These are phyloP conservation scores for Millerozyma acaciae DNA, from an alignment of 805 yeast species.

Conservation along the genomic window DNA sequence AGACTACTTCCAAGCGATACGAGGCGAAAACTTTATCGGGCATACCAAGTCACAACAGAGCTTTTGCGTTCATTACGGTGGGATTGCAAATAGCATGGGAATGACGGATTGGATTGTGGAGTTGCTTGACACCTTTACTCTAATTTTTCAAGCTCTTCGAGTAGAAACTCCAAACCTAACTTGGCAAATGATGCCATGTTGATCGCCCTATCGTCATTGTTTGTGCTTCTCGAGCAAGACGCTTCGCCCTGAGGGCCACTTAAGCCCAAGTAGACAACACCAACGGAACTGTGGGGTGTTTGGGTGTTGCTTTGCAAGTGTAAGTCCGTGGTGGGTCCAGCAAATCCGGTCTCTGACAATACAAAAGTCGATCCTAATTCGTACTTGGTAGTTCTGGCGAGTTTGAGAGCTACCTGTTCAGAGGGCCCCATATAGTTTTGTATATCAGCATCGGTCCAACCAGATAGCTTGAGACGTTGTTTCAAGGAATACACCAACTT, in stretches of 20 bases:
- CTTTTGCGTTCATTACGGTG: too few species aligned
- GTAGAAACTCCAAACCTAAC: slow-evolving; percentile 57
- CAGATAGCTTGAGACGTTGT: slow-evolving; percentile 69
- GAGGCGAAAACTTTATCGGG: too few species aligned
- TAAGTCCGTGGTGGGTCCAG: slow-evolving; percentile 61
- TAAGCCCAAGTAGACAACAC: slow-evolving; percentile 69
- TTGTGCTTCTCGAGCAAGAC: slow-evolving; percentile 46
- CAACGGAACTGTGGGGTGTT: slow-evolving; percentile 49
- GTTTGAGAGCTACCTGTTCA: slow-evolving; percentile 65
- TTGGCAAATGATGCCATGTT: slow-evolving; percentile 79
- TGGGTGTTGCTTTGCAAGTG: slow-evolving; percentile 28
- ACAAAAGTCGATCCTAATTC: slow-evolving; percentile 83
- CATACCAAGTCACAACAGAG: too few species aligned
- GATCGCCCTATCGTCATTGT: slow-evolving; percentile 46
- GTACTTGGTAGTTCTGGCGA: slow-evolving; percentile 74
- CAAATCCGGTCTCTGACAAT: slow-evolving; percentile 82
- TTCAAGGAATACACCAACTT: slow-evolving; percentile 73
- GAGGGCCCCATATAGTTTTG: slow-evolving; percentile 76
- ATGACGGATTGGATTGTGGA: too few species aligned
- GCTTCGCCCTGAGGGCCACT: slow-evolving; percentile 60
- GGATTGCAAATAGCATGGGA: too few species aligned
- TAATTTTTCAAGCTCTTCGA: slow-evolving; percentile 40
- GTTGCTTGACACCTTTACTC: too few species aligned
- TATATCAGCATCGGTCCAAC: slow-evolving; percentile 75
- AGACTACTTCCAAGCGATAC: too few species aligned